A percentile compares a stretch with the other conserved stretches of the same genome.
These are phyloP conservation scores for Agrocybe pediades DNA, from an alignment of 768 basidiomycete species.

Conservation along the genomic window DNA sequence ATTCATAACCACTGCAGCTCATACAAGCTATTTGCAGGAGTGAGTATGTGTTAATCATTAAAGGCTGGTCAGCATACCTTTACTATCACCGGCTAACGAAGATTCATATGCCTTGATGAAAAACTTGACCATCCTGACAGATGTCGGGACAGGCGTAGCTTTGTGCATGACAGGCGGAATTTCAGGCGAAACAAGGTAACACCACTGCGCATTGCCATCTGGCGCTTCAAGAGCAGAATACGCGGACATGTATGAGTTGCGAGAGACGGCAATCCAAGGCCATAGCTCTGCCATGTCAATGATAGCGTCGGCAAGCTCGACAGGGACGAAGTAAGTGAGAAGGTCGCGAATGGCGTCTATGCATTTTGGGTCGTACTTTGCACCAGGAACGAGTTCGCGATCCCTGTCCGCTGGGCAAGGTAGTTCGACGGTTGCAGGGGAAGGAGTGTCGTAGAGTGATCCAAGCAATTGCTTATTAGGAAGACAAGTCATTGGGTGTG, in stretches of 20 bases:
- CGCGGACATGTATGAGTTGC: constrained; percentile 22
- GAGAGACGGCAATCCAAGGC: constrained; percentile 21
- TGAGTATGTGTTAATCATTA: not conserved
- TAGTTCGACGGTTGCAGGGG: constrained; percentile 16
- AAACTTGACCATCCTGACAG: constrained; percentile 24
- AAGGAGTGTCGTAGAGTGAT: not conserved
- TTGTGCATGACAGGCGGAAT: constrained; percentile 19
- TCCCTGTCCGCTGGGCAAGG: constrained; percentile 23
- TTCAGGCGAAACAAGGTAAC: constrained; percentile 23
- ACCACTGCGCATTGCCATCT: constrained; percentile 27
- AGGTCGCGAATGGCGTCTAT: constrained; percentile 16
- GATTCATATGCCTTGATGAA: constrained; percentile 24
- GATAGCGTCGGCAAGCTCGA: constrained; percentile 24
- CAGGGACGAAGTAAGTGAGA: constrained; percentile 20
- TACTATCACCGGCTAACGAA: constrained; percentile 4
- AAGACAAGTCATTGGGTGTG: no score
- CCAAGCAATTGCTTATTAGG: not conserved
- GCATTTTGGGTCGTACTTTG: constrained; percentile 16
- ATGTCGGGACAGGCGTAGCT: constrained; percentile 17
- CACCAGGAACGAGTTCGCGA: constrained; percentile 11
- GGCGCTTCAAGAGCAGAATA: constrained; percentile 24
- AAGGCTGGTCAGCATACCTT: constrained; percentile 3
- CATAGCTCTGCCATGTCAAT: constrained; percentile 26
- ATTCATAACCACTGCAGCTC: constrained; percentile 11
- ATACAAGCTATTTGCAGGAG: not conserved